phyloP scores from a whole-genome alignment of 2,329 filamentous ascomycete genomes.

The Graphium sp. region DNA sequence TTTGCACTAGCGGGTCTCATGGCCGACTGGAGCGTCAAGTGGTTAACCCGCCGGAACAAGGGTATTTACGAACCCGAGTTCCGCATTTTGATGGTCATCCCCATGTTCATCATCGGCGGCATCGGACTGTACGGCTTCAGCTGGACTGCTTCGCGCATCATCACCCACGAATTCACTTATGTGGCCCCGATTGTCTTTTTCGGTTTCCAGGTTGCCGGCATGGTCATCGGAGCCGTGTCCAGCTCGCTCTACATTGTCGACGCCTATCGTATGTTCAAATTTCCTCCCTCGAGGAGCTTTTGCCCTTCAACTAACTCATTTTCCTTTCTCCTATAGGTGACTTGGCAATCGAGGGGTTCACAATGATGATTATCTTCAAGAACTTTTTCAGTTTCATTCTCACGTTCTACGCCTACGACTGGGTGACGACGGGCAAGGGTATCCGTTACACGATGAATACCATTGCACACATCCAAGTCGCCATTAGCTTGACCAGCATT shows the following conservation, averaged over 20 bases:
- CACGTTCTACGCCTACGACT: constrained; percentile 71
- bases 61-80: constrained; percentile 90
- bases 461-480: constrained; percentile 62
- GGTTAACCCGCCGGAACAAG: constrained; percentile 55
- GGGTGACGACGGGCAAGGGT: constrained; percentile 49
- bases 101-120: constrained; percentile 62
- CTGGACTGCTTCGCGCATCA: constrained; percentile 47
- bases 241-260: constrained; percentile 82
- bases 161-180: constrained; percentile 44
- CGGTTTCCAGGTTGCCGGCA: constrained; percentile 66
- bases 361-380: constrained; percentile 82
- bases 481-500: constrained; percentile 56
- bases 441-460: constrained; percentile 47
- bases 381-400: constrained; percentile 82
- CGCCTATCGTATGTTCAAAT: constrained; percentile 54
- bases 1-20: constrained; percentile 60
- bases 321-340: constrained; percentile 33
- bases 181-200: constrained; percentile 68
- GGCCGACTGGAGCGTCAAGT: constrained; percentile 54
- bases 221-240: constrained; percentile 82
- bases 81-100: constrained; percentile 64
- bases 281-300: not conserved
- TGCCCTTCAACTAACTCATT: not conserved
- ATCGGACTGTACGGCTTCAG: constrained; percentile 77
- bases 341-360: constrained; percentile 75